phyloP scores from a whole-genome alignment of 164 flowering plant genomes.

The Brasenia schreberi region DNA sequence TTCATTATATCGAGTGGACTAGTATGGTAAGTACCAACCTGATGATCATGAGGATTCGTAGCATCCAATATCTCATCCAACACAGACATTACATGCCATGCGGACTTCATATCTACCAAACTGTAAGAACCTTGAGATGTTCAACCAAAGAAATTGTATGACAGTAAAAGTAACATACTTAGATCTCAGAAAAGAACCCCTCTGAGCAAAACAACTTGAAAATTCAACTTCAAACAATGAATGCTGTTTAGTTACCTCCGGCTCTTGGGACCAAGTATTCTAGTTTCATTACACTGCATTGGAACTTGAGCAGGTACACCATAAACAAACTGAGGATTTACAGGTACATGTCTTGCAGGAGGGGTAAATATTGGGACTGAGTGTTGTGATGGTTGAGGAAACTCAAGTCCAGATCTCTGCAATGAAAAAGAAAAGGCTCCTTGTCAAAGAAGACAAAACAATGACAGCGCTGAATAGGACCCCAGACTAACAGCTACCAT shows the following conservation, averaged over 20 bases:
- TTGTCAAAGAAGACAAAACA: not conserved
- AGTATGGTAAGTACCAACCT: not conserved
- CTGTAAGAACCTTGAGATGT: not conserved
- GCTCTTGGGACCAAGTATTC: not conserved
- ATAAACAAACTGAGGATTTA: not conserved
- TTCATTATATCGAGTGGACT: not conserved
- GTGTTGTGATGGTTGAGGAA: not conserved
- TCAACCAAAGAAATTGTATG: too few relatives aligned
- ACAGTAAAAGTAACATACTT: not conserved
- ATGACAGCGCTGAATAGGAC: not conserved
- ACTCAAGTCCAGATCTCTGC: not conserved
- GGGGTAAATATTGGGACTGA: not conserved
- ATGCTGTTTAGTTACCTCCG: not conserved
- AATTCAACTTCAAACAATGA: not conserved
- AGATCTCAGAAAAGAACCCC: not conserved
- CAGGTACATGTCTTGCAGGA: not conserved
- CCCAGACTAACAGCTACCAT: too few relatives aligned
- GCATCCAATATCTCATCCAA: not conserved
- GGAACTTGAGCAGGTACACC: not conserved
- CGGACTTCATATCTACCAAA: not conserved
- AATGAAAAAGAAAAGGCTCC: not conserved
- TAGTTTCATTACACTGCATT: not conserved
- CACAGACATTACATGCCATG: not conserved
- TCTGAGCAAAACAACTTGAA: not conserved
- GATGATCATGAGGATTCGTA: not conserved